Evolutionary conservation across 305 asterid species (phyloP), one percentile per base, ranked within the genome.

Genomic region (Striga hermonthica): DNA sequence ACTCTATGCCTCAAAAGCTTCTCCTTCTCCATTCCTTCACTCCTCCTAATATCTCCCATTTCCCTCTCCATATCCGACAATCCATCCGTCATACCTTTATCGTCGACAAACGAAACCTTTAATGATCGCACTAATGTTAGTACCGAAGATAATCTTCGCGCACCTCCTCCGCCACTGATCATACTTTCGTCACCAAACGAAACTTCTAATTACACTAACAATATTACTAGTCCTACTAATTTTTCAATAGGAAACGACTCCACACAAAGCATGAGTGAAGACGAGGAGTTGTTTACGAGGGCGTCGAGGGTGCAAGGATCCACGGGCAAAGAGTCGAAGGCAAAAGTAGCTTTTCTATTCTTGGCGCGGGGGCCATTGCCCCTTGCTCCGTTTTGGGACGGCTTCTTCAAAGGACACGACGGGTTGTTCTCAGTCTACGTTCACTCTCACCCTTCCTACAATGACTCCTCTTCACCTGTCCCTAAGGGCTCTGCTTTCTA

Each of bases 291-390:
- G 83, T 38, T 86, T 0, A 4, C 3, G 69, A 77, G 68, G 56
- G 87, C 91, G 10, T 68, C 83, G 0, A 58, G 10, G 54, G 77
- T 64, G 7, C 14, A 47, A 2, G 53, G 11, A 47, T 22, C 31
- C 14, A 11, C 11, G n/a, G 0, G 22, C 7, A 14, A 14, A 15
- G 15, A 6, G 37, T 5, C 11, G 37, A 5, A 16, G 31, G 7
- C 5, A 9, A 86, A 80, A 38, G 78, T 86, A 73, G 95, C 96
- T n/a, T 89, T 86, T 45, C 84, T 89, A 95, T 86, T 83, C 77
- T 72, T 89, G 89, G 81, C 92, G 44, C 83, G 84, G 11, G 90
- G 96, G 49, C 76, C 84, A 11, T 54, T 86, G 78, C 90, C 95
- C 1, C 87, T 86, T 9, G 78, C 86, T 15, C 87, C 85, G 0